phyloP scores from a whole-genome alignment of 371 early-diverging fungal genomes.

The Phascolomyces articulosus region DNA sequence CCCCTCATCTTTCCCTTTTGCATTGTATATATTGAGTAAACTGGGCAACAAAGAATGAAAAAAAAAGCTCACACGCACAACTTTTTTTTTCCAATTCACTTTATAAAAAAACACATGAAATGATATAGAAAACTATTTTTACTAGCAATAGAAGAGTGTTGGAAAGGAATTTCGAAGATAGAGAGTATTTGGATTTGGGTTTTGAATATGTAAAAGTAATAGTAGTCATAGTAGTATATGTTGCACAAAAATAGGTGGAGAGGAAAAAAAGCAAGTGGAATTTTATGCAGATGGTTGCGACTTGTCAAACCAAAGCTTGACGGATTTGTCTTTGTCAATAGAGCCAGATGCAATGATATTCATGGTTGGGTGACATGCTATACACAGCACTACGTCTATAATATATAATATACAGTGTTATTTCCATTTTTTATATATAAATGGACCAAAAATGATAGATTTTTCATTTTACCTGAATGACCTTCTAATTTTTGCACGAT shows the following conservation, averaged over 20 bases:
- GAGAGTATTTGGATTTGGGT: no score
- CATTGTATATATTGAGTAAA: conserved; percentile 3
- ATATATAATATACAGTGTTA: no score
- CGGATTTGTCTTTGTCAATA: conserved; percentile 88
- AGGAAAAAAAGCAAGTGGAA: not conserved
- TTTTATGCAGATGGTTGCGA: conserved; percentile 35
- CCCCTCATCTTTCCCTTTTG: not conserved
- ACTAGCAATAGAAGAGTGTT: no score
- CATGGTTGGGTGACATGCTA: conserved; percentile 93
- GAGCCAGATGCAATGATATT: conserved; percentile 96
- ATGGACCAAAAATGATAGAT: not conserved
- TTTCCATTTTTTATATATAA: no score
- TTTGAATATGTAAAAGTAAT: no score
- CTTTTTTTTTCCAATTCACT: not conserved
- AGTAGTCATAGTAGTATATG: no score
- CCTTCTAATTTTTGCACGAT: conserved; percentile 92
- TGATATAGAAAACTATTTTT: not conserved
- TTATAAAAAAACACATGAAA: not conserved
- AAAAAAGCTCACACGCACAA: no score
- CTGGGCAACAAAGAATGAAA: not conserved
- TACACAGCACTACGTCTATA: conserved; percentile 88
- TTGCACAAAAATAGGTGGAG: no score
- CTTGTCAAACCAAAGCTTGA: conserved; percentile 84
- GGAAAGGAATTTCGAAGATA: no score
- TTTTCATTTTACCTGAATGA: conserved; percentile 72